phyloP scores from a whole-genome alignment of 1,284 basidiomycete genomes.

The Fomitopsis palustris region DNA sequence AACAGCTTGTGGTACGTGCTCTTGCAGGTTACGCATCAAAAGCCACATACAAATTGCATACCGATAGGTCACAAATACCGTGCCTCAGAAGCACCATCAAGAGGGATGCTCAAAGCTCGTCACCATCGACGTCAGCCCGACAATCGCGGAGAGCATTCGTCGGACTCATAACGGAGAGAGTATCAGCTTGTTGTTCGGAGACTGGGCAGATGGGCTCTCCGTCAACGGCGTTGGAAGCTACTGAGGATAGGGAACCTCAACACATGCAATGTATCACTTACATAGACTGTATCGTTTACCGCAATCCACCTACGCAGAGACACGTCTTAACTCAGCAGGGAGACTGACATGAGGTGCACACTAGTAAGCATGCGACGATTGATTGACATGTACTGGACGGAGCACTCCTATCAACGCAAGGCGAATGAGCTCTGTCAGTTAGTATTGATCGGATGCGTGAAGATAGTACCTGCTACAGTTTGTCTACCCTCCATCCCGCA shows the following conservation, averaged over 20 bases:
- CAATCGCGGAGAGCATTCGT: conserved; percentile 94
- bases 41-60: conserved; percentile 35
- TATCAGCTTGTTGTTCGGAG: conserved; percentile 78
- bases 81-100: conserved; percentile 62
- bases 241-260: not conserved
- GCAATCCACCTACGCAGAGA: too few relatives aligned
- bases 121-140: conserved; percentile 84
- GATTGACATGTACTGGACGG: too few relatives aligned
- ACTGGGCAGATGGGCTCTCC: conserved; percentile 48
- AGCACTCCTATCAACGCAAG: not conserved
- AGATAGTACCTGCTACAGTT: conserved; percentile 4
- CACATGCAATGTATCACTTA: not conserved
- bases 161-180: conserved; percentile 96
- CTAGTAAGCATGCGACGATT: too few relatives aligned
- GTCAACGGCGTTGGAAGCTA: conserved; percentile 8
- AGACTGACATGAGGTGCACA: too few relatives aligned
- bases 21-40: not conserved
- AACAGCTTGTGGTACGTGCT: conserved; percentile 78
- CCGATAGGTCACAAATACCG: conserved; percentile 71
- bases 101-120: conserved; percentile 58
- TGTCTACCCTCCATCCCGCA: conserved; percentile 32
- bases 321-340: not conserved
- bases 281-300: not conserved
- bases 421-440: not conserved
- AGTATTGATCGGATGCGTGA: not conserved